Evolutionary conservation across 2,329 filamentous ascomycete species (phyloP), one percentile per base, ranked within the genome.

Genomic region (Cadophora sp.): DNA sequence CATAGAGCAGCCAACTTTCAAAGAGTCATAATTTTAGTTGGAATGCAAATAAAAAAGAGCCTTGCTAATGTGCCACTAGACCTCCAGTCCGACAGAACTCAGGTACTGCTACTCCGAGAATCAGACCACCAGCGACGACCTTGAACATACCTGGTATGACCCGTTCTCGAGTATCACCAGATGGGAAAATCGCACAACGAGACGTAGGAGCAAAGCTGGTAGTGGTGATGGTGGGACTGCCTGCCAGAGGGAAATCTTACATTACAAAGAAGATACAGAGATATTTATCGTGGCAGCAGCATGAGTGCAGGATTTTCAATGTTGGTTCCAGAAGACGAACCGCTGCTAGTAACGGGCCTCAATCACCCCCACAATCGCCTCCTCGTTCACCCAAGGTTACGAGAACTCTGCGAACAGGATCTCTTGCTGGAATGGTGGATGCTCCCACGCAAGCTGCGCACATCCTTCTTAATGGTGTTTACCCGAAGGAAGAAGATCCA

Each of bases 201-300:
- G 96, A 99, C 85, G 92, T 99, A 61, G 96, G 94, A 61, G 92
- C 96, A 50, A 99, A 99, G 84, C 85, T 99, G 70, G 93, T 98
- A 77, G 97, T 99, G 76, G 90, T 99, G 79, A 99, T 99, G 96
- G 96, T 99, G 69, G 96, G 96, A 71, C 83, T 99, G 75, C 96
- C 96, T 2, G 96, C 96, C 11, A 87, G 96, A 76, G 96, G 96
- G 78, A 99, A 99, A 83, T 97, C 94, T 65, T 99, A 99, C 81
- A 97, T 99, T 76, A 98, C 96, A 70, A 98, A 98, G 84, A 99
- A 99, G 83, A 87, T 99, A 71, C 92, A 96, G 68, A 88, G 96
- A 70, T 99, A 98, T 78, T 83, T 99, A 62, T 95, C 97, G 61
- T 99, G 96, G 96, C 89, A 97, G 76, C 96, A 99, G 78, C 95